Base-by-base conservation (phyloP, 2,329 filamentous ascomycete genomes). In the Chaetomium sp. region DNA sequence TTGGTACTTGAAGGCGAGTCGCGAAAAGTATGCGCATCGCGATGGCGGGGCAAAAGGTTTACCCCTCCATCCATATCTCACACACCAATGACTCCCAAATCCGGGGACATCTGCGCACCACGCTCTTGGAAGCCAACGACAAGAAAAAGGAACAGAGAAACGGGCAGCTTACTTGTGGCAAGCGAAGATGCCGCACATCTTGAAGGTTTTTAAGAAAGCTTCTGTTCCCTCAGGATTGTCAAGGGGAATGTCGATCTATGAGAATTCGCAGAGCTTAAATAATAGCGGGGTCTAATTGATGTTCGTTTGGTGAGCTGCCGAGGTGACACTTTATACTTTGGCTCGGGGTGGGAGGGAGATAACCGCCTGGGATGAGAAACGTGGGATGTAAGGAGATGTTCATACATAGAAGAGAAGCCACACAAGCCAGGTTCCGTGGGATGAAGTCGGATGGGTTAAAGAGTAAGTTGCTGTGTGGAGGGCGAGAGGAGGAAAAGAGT, bases 131-230 rank as follows among this genome's bases (percentile, higher is more conserved):
- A 27, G 19, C 19, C 19, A 10, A n/a, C 38, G 8, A 34, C 8
- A 49, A 43, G 35, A 58, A 69, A 58, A 71, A 47, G 42, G 38
- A 38, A 43, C 45, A 36, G 40, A 43, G 56, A 55, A 47, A 41
- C 49, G 48, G 47, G 56, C 61, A 54, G 57, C 85, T 72, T 76
- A 95, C 91, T 82, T 79, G 76, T 96, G 89, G 76, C 91, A 96
- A 68, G 90, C 91, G 74, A 96, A 96, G 70, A 96, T 95, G 74
- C 91, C 91, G 86, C 91, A 96, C 91, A 96, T 96, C 48, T 59
- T 71, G 67, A 61, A 48, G 55, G 38, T 57, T 40, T 52, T 4
- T 43, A 54, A 33, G 35, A 2, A 44, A 14, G 40, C 32, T 33
- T 33, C 36, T 38, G 3, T n/a, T n/a, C 56, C 53, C 43, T 49